Base-by-base conservation (phyloP, 768 basidiomycete genomes). In the Boletus coccyginus region DNA sequence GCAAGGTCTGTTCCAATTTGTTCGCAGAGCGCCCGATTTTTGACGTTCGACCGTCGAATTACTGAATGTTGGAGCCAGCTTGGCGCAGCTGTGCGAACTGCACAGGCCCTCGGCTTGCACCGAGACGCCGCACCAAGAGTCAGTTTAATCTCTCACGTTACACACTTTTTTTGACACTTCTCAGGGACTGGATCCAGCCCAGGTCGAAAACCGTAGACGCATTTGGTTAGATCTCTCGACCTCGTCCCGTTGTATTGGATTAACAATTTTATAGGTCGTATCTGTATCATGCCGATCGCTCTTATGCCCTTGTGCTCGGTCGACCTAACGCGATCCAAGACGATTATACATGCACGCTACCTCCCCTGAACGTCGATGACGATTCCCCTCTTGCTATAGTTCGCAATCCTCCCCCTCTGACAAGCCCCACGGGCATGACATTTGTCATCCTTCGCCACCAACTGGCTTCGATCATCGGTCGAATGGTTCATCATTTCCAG, bases 1-100 rank as follows among this genome's bases (percentile, higher is more conserved):
- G 19, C 33, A 32, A 40, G 21, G 21, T 41, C 50, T 32, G 27
- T 56, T 54, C 58, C 57, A 49, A 68, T 49, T 58, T 59, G 29
- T 55, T 52, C n/a, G 19, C 62, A 86, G 84, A 85, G 82, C 49
- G 92, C 93, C 52, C 77, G 90, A 60, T 82, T 84, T 63, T 68
- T 85, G 47, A 78, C 81, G 5, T 82, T 92, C 65, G 90, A 92
- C 67, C 84, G 90, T 46, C 84, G 90, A 46, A 89, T 96, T 56
- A 94, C 94, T 9, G 94, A 97, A 74, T 94, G 94, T 65, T 98
- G 94, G 93, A 93, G 91, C 68, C 93, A 96, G 65, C 78, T 98
- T 17, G 94, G 94, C 36, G 94, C 94, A 7, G 92, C 92, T 46
- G 87, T 98, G 14, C 75, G 94, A 56, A 97, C 94, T 33, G 94